Evolutionary conservation across 352 stramenopile species (phyloP), one percentile per base, ranked within the genome.

Genomic region (Thalassiosira pacifica): DNA sequence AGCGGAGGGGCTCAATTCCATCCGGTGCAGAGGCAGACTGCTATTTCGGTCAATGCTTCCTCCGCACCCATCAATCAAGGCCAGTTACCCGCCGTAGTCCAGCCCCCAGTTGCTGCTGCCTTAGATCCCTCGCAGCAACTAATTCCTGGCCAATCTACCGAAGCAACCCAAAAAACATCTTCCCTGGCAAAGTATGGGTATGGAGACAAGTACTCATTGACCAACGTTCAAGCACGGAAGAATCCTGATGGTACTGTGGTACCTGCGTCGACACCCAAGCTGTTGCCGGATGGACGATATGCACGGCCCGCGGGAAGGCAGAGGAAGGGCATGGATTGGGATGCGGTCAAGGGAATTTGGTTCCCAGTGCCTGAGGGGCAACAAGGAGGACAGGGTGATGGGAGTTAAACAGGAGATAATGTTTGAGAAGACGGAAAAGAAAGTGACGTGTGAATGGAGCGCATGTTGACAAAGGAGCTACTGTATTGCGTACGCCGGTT

Each of bases 261-360:
- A 24, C 88, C 90, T 16, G 88, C 87, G 6, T 79, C 78, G 6
- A 68, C 83, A 61, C 90, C 90, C 6, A 94, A 94, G 65, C 73
- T 82, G 34, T 79, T 78, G 31, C 86, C 89, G 16, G 83, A 94
- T 60, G 90, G 90, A 45, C 63, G 82, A 26, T 94, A 83, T 59
- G 71, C 85, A 48, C 40, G 88, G 64, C 90, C 90, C 9, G 79
- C 87, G 31, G 90, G 90, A 70, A 88, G 90, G 71, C 82, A 83
- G 52, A 52, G 90, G 18, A 93, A 92, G 72, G 88, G 88, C 10
- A 93, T 93, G 88, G 82, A 91, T 45, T 94, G 90, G 90, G 90
- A 94, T 83, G 82, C 90, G 2, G 64, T 90, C 6, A 69, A 77
- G n/a, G 89, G 89, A 24, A 84, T 89, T 57, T 93, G 89, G 89